Conservation (phyloP, 306 rosid genomes). For the Vigna hirtella region DNA sequence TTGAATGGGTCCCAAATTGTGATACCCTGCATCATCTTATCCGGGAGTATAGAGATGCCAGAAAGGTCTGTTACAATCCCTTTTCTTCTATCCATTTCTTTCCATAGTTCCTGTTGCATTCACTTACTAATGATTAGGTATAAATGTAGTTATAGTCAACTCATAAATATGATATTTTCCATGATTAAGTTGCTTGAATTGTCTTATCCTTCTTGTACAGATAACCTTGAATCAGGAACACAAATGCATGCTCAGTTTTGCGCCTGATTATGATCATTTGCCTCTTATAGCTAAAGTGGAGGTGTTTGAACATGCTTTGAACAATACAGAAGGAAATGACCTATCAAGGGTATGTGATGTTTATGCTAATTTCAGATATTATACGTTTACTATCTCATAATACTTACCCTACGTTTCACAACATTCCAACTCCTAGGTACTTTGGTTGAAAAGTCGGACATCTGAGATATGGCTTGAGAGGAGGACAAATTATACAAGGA, state of each 20-base stretch:
- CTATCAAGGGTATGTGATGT: constrained; percentile 67
- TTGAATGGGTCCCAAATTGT: constrained; percentile 98
- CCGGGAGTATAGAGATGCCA: constrained; percentile 91
- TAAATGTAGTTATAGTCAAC: constrained; percentile 18
- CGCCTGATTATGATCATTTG: constrained; percentile 95
- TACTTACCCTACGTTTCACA: constrained; percentile 41
- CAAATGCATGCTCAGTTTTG: constrained; percentile 94
- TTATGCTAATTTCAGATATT: constrained; percentile 17
- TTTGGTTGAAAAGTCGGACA: constrained; percentile 98
- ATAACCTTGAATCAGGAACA: constrained; percentile 93
- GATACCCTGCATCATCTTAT: constrained; percentile 92
- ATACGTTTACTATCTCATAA: constrained; percentile 30
- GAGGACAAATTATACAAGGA: constrained; percentile 96
- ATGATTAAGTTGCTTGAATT: constrained; percentile 32
- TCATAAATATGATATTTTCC: constrained; percentile 26
- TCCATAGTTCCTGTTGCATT: background rate
- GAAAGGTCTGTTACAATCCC: constrained; percentile 73
- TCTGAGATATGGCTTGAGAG: constrained; percentile 99
- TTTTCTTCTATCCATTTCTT: constrained; percentile 13
- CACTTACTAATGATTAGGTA: constrained; percentile 27
- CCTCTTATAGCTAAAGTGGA: constrained; percentile 98
- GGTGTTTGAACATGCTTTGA: constrained; percentile 91
- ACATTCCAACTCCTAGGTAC: constrained; percentile 65
- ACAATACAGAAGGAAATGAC: constrained; percentile 96
- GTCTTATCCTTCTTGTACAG: constrained; percentile 51